Percentiles rank a stretch among this genome's conserved stretches.
Evolutionary conservation across 2,329 filamentous ascomycete species (phyloP).

Genomic region (Sporothrix phasma): DNA sequence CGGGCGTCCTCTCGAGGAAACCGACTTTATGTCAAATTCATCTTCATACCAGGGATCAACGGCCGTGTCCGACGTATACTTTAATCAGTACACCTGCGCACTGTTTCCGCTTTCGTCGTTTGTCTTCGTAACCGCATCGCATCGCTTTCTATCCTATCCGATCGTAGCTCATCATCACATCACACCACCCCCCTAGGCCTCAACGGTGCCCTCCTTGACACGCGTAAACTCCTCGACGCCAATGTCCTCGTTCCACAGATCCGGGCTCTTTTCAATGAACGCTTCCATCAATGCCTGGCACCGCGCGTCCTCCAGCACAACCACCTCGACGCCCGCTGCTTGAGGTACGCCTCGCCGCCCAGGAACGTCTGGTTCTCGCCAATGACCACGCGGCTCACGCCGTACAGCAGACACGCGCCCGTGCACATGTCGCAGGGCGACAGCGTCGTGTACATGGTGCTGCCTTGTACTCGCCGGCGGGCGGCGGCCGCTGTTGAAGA

Average conservation of each 20-base stretch:
- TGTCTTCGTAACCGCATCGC: no score
- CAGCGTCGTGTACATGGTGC: constrained; percentile 76
- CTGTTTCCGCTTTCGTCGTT: no score
- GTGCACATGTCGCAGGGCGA: constrained; percentile 78
- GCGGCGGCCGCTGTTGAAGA: constrained; percentile 65
- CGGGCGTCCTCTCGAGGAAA: neutral
- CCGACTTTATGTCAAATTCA: neutral
- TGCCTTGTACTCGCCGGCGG: constrained; percentile 56
- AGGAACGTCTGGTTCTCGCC: constrained; percentile 69
- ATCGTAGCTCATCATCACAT: neutral
- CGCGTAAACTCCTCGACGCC: constrained; percentile 36
- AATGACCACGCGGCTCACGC: constrained; percentile 62
- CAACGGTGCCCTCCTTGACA: constrained; percentile 26
- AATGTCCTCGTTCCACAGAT: constrained; percentile 58
- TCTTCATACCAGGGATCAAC: no score
- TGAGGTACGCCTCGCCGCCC: constrained; percentile 62
- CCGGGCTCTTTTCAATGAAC: constrained; percentile 63
- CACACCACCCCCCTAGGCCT: neutral
- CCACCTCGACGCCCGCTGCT: constrained; percentile 59
- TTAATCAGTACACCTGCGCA: no score
- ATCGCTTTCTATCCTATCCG: neutral
- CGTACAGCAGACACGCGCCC: constrained; percentile 67
- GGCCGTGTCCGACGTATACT: no score
- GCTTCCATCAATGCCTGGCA: constrained; percentile 60
- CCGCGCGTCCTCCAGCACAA: constrained; percentile 56